Base-by-base conservation (phyloP, 495 filamentous ascomycete genomes). In the Tetracladium setigerum region DNA sequence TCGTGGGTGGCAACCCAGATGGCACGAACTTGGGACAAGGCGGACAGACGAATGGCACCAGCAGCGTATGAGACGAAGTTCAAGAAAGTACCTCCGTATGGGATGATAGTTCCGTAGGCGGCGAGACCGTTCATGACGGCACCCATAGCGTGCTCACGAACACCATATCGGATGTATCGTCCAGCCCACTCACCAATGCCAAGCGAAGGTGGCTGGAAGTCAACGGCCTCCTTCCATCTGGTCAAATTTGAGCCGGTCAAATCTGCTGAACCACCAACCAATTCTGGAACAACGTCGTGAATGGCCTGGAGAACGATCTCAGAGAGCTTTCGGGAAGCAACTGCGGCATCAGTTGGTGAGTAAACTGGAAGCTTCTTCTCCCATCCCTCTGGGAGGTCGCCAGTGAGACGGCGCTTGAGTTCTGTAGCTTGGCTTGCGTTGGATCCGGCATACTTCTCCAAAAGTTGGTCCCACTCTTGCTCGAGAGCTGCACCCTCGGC, bases 61-160 rank as follows among this genome's bases (percentile, higher is more conserved):
- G 92, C 87, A 53, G 88, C 91, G 66, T 99, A 99, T 17, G 92
- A 99, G 52, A 99, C 90, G 73, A 99, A 99, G 85, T 99, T 99
- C 52, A 99, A 74, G 84, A 99, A 99, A 59, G 91, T 96, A 67
- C 92, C 92, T 44, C 79, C 85, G 54, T 87, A 94, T 43, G 92
- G 92, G 61, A 99, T 85, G 62, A 95, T 73, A 60, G 87, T 95
- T 54, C 92, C 92, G 66, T 99, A 99, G 50, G 89, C 91, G 46
- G 87, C 79, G 46, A 99, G 78, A 70, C 92, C 92, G 76, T 99
- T 99, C 83, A 99, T 88, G 70, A 95, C 86, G 61, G 87, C 90
- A 63, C 84, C 92, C 92, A 99, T 96, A 64, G 73, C 86, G 70
- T 96, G 90, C 77, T 96, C 90, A 70, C 90, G 90, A 40, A 96